These are phyloP conservation scores for Zymoseptoria passerinii DNA, from an alignment of 2,329 filamentous ascomycete genomes.

Conservation along the genomic window DNA sequence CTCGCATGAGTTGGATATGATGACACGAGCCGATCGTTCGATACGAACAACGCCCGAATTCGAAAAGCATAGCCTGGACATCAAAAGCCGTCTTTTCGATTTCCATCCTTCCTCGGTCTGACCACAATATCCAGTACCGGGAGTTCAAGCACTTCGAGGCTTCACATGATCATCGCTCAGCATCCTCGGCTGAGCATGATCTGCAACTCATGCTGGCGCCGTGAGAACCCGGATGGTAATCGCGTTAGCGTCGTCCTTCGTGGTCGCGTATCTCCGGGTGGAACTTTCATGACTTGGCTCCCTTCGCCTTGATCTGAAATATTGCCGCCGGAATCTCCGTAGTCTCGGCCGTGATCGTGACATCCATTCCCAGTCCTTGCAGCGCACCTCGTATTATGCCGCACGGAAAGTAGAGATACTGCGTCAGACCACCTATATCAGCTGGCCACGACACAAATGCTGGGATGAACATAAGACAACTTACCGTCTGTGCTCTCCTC, in stretches of 20 bases:
- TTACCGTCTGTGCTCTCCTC: constrained; percentile 67
- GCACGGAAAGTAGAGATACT: constrained; percentile 95
- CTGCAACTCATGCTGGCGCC: not conserved
- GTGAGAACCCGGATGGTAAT: not conserved
- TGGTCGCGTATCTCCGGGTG: not conserved
- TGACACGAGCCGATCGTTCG: constrained; percentile 4
- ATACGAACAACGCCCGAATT: constrained; percentile 6
- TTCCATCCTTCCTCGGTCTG: not conserved
- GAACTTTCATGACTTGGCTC: constrained; percentile 51
- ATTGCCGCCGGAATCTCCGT: constrained; percentile 78
- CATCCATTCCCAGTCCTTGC: constrained; percentile 81
- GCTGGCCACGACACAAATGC: not conserved
- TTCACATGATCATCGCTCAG: not conserved
- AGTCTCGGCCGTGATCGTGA: constrained; percentile 84
- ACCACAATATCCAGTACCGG: not conserved
- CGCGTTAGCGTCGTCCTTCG: not conserved
- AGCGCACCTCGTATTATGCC: constrained; percentile 87
- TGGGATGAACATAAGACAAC: constrained; percentile 25
- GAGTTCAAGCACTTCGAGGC: not conserved
- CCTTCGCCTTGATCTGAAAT: constrained; percentile 88
- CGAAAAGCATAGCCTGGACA: constrained; percentile 7
- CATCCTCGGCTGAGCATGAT: not conserved
- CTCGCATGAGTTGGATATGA: constrained; percentile 3
- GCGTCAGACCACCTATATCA: not conserved
- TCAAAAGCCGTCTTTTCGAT: constrained; percentile 6